A percentile compares a stretch with the other conserved stretches of the same genome.
Evolutionary conservation across 2,329 filamentous ascomycete genomes (phyloP).

Genomic region (Mariannaea sp.): DNA sequence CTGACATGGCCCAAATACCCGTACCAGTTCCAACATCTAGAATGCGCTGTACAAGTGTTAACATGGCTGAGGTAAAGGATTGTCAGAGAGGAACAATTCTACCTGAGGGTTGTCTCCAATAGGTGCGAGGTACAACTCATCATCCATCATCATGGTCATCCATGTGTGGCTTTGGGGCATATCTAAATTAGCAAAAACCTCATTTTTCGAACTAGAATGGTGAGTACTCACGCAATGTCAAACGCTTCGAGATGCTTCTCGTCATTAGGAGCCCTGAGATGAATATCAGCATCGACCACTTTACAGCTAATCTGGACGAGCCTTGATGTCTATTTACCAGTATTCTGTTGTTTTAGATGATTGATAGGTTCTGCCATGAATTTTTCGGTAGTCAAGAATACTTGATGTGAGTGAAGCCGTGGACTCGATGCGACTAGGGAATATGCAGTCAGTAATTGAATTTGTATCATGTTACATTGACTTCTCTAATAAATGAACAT

Average conservation of each 20-base stretch:
- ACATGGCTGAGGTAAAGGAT: not conserved
- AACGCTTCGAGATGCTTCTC: not conserved
- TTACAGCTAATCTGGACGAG: no score
- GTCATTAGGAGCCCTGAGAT: not conserved
- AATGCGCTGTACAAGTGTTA: not conserved
- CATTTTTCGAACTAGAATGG: not conserved
- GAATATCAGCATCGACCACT: no score
- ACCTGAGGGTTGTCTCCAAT: conserved; percentile 13
- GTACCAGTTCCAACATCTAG: conserved; percentile 5
- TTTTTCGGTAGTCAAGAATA: not conserved
- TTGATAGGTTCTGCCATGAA: conserved; percentile 1
- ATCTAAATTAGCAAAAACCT: not conserved
- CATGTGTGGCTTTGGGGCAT: conserved; percentile 3
- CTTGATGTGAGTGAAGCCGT: not conserved
- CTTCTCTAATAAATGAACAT: no score
- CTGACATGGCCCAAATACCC: conserved; percentile 7
- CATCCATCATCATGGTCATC: conserved; percentile 13
- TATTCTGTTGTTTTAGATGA: conserved; percentile 8
- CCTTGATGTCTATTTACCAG: not conserved
- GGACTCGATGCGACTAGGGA: not conserved
- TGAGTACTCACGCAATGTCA: not conserved
- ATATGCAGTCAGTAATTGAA: not conserved
- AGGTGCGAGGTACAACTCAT: conserved; percentile 8
- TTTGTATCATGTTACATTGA: no score
- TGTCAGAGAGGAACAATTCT: not conserved